Base-by-base conservation (phyloP, 352 stramenopile species). In the Detonula confervacea region DNA sequence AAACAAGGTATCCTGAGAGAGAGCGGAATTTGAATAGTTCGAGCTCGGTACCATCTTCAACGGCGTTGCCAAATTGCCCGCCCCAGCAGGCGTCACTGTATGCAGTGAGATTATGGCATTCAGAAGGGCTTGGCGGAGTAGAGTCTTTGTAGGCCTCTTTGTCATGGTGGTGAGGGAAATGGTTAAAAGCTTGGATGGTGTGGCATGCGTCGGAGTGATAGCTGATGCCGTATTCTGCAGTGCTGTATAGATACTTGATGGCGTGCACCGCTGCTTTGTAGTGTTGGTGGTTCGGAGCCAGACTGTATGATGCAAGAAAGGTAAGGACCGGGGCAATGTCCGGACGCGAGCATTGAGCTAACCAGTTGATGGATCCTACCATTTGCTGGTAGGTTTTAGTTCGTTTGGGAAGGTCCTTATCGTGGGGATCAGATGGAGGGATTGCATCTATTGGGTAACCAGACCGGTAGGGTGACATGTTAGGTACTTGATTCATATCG, bases 361-460 rank as follows among this genome's bases (percentile, higher is more conserved):
- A 24, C 14, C 44, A 24, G 14, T 24, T 24, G 18, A 6, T 18
- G 12, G 44, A 52, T 18, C 44, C 44, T 18, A 52, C 18, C 14
- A 52, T 24, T 24, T 24, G 18, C 18, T 52, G 44, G 44, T 52
- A 52, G 3, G 18, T 24, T 24, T 52, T 52, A 6, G 44, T 52
- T 52, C 18, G 12, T 18, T 52, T 24, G 18, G 44, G 44, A 16
- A 24, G 14, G 18, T 52, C 44, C 44, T 52, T 52, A 52, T 52
- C 12, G 44, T 18, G 44, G 4, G 44, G 44, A 24, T 18, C 14
- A 52, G 18, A 24, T 52, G 22, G 37, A 22, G 68, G 68, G 33
- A 77, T 70, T 11, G 33, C 25, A 30, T 77, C 56, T 16, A 77
- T 77, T 20, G 68, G 60, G 30, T 54, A 33, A 22, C 57, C 68